Conservation (phyloP, 495 filamentous ascomycete species). For the Aeminium ludgeri region DNA sequence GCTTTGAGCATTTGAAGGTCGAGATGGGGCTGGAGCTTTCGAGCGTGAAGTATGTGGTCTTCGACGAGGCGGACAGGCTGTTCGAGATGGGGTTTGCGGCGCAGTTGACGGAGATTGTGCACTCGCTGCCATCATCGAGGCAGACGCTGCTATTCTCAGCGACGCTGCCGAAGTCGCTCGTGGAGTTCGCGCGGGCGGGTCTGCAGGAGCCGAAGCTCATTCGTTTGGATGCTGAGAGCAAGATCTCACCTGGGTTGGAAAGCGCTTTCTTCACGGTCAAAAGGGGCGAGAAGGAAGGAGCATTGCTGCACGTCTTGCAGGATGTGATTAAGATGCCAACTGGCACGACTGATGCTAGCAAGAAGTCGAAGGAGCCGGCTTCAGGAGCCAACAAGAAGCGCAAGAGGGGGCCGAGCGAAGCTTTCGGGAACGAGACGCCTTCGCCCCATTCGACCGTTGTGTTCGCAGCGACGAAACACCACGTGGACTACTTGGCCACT, state of each 20-base stretch:
- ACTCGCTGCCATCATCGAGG: slow-evolving; percentile 63
- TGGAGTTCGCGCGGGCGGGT: slow-evolving; percentile 89
- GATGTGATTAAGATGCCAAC: slow-evolving; percentile 87
- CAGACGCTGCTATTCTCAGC: slow-evolving; percentile 93
- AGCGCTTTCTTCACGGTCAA: slow-evolving; percentile 89
- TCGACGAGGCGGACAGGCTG: slow-evolving; percentile 89
- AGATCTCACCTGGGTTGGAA: slow-evolving; percentile 85
- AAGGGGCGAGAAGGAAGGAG: slow-evolving; percentile 79
- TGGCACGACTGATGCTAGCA: slow-evolving; percentile 43
- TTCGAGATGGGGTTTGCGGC: slow-evolving; percentile 97
- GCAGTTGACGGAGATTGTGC: slow-evolving; percentile 83
- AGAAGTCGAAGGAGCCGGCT: slow-evolving; percentile 20
- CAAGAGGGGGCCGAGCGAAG: slow-evolving; percentile 32
- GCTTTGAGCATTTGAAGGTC: slow-evolving; percentile 87
- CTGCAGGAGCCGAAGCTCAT: slow-evolving; percentile 77
- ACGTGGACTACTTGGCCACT: slow-evolving; percentile 81
- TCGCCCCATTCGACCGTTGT: slow-evolving; percentile 78
- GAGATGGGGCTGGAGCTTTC: slow-evolving; percentile 83
- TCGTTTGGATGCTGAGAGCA: slow-evolving; percentile 81
- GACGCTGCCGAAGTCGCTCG: slow-evolving; percentile 78
- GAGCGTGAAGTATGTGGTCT: slow-evolving; percentile 79
- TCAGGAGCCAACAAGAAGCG: slow-evolving; percentile 29
- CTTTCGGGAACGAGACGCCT: slow-evolving; percentile 37
- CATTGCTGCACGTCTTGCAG: slow-evolving; percentile 71
- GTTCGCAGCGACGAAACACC: slow-evolving; percentile 88